Evolutionary conservation across 331 rosid genomes (phyloP), one percentile per base, ranked within the genome.

Genomic region (Malus hybrid): DNA sequence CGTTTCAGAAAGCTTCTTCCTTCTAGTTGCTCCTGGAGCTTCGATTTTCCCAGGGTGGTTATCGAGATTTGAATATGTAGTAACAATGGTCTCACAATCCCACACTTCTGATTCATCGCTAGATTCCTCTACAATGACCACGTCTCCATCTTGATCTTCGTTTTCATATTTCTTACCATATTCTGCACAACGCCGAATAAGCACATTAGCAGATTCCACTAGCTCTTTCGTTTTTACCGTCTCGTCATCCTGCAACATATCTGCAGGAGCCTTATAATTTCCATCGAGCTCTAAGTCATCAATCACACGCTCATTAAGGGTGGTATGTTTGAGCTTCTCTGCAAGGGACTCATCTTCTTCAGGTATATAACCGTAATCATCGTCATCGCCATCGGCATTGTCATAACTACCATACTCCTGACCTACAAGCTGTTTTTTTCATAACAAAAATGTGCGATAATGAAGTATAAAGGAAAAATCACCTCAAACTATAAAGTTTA

Each of bases 11-110:
- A 95, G 85, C 82, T 82, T 94, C 89, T 87, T 92, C 83, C 85
- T 95, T 85, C 93, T 84, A 28, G 77, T 56, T 70, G 65, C 66
- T 74, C 73, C 90, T 32, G 96, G 96, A 73, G 92, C 89, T 73
- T 50, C 87, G 11, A 94, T 94, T 82, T 85, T 88, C 52, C 88
- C 88, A 65, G 99, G 99, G 75, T 90, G 99, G 71, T 94, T 94
- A 80, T 94, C 96, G 52, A 92, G 85, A 85, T 85, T 92, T 33
- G 99, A 86, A 76, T 87, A 94, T 0, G 96, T 94, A 29, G 97
- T 85, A 74, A 92, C 87, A 80, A 94, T 88, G 59, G 97, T 94
- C 81, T 94, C 99, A 70, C 97, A 90, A 33, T 94, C 97, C 97
- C 96, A 92, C 68, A 74, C 87, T 83, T 94, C 97, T 20, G 92